Evolutionary conservation across 441 rosid species (phyloP), one percentile per base, ranked within the genome.

Genomic region (Mallotus repandus): DNA sequence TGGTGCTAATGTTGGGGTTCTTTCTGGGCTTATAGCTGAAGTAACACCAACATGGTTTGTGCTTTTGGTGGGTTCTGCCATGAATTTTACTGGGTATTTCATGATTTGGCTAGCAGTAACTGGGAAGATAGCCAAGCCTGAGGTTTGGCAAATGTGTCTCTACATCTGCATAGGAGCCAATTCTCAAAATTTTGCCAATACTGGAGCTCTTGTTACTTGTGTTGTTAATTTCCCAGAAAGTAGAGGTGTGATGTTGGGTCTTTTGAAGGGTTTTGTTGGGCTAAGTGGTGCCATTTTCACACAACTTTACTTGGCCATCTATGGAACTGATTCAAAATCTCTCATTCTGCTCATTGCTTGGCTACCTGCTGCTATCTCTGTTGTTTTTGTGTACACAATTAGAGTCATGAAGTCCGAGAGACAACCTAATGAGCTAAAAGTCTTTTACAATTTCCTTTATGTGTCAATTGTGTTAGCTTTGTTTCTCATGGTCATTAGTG

Each of bases 21-120:
- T 84, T 32, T 84, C 98, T 0, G 98, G 98, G 1, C 91, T 89
- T 15, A 62, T 94, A 0, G 94, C 90, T 4, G 96, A 94, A 80
- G 84, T 94, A 66, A 88, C 93, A 4, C 97, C 98, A 2, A 87
- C 97, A 2, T 94, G 97, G 97, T 84, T 88, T 22, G 95, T 92
- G 13, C 87, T 94, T 38, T 76, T 83, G 7, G 67, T 85, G 1
- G 98, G 98, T 5, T 86, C 95, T 19, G 96, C 81, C 15, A 83
- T 91, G 90, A 94, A 92, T 74, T 90, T 94, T 21, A 73, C 68
- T 0, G 98, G 98, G 29, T 94, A 91, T 81, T 87, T 88, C 85
- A 85, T 94, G 91, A 90, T 94, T 25, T 94, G 97, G 97, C 73
- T 91, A 0, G 84, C 89, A 5, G 97, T 92, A 10, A 88, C 95